A percentile compares a stretch with the other conserved stretches of the same genome.
Evolutionary conservation across 1,284 basidiomycete species (phyloP).

Genomic region (Salmacisia buchloeana): DNA sequence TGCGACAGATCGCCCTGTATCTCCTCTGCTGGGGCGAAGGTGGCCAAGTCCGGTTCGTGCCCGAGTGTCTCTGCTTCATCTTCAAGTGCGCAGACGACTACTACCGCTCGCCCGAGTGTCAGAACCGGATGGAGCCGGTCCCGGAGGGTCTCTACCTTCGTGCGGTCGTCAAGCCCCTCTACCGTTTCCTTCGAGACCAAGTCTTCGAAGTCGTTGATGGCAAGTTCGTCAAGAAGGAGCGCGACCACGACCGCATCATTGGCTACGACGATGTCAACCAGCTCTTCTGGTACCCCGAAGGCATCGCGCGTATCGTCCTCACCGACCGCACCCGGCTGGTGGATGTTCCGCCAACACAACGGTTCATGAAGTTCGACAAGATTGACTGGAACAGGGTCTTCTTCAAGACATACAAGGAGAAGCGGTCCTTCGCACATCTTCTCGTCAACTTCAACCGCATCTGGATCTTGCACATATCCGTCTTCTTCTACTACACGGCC

Average conservation of each 20-base stretch:
- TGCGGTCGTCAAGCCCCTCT: conserved; percentile 89
- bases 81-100: conserved; percentile 99
- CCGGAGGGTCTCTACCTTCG: conserved; percentile 91
- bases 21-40: conserved; percentile 97
- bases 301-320: conserved; percentile 84
- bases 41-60: conserved; percentile 95
- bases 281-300: conserved; percentile 99
- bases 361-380: conserved; percentile 52
- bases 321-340: conserved; percentile 70
- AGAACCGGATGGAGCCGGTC: conserved; percentile 84
- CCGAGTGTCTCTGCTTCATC: conserved; percentile 96
- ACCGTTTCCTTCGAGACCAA: conserved; percentile 93
- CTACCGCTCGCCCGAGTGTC: conserved; percentile 97
- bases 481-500: conserved; percentile 50
- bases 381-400: conserved; percentile 49
- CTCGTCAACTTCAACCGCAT: conserved; percentile 51
- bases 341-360: conserved; percentile 48
- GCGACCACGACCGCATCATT: conserved; percentile 89
- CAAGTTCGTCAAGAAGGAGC: conserved; percentile 82
- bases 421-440: conserved; percentile 48
- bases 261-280: conserved; percentile 99
- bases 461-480: conserved; percentile 49
- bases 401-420: conserved; percentile 51
- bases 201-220: conserved; percentile 96
- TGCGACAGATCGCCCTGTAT: conserved; percentile 92